Evolutionary conservation across 2,329 filamentous ascomycete genomes (phyloP), one percentile per base, ranked within the genome.

Genomic region (Alternaria brassicicola): DNA sequence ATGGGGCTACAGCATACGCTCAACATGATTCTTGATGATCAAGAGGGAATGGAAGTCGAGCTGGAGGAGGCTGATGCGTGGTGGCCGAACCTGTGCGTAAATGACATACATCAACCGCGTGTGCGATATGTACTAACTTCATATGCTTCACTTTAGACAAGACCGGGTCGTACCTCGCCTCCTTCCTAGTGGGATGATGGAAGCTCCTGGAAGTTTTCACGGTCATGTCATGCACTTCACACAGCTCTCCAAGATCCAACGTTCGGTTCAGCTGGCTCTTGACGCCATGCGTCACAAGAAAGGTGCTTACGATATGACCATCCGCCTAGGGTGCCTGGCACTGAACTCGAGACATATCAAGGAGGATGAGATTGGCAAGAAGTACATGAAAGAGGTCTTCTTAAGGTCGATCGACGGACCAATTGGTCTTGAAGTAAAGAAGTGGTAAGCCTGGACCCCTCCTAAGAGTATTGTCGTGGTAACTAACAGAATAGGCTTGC

Each of bases 261-360:
- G 53, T 5, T 52, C 65, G 1, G 51, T 76, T 25, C 46, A 57
- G 5, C 28, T 42, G 4, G 54, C 62, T 26, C 64, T 76, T 28
- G 69, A 73, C 9, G 50, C 52, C n/a, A 60, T 69, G 12, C 58
- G 64, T 30, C 65, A 61, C 33, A 65, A 67, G 31, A 70, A 60
- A 31, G 70, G 71, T 5, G 55, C 62, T 1, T 75, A 71, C 28
- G 70, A 74, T 15, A 65, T 76, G 21, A 53, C 54, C 8, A 63
- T 76, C 3, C 71, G 69, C 2, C 61, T 72, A 17, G 72, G 74
- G 8, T 68, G 66, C 28, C 35, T 76, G 17, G 69, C 60, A 4
- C 49, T 76, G 3, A 57, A 51, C 19, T 63, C 66, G 10, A 58
- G 55, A 17, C 50, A 63, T 9, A 59, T 69, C 4, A 48, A 39